Conservation (phyloP, 2,329 filamentous ascomycete species). For the Fusarium tricinctum region DNA sequence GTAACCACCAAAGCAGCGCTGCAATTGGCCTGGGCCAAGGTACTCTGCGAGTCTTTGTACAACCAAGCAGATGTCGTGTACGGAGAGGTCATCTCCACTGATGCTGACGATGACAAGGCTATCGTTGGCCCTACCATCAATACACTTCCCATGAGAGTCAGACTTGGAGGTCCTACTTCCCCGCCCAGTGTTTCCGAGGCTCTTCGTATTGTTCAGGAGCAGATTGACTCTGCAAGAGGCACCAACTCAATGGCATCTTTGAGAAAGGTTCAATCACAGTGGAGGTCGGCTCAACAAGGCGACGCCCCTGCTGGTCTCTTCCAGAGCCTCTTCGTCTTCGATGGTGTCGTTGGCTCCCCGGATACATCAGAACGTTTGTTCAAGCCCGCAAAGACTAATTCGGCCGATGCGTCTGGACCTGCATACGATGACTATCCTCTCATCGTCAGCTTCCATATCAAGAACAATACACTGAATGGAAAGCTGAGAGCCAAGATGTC, state of each 20-base stretch:
- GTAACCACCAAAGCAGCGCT: constrained; percentile 21
- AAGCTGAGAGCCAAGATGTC: constrained; percentile 23
- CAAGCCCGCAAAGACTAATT: not conserved
- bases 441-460: constrained; percentile 31
- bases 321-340: constrained; percentile 34
- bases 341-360: constrained; percentile 7
- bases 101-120: not conserved
- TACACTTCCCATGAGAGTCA: constrained; percentile 17
- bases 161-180: fast-evolving
- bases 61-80: constrained; percentile 15
- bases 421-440: constrained; percentile 32
- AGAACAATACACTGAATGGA: constrained; percentile 2
- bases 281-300: not conserved
- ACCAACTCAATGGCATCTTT: constrained; percentile 26
- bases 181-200: not conserved
- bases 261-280: constrained; percentile 18
- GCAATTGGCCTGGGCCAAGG: constrained; percentile 23
- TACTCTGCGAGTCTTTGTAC: constrained; percentile 12
- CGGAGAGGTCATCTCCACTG: constrained; percentile 14
- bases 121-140: constrained; percentile 26
- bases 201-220: constrained; percentile 1
- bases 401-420: not conserved
- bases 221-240: constrained; percentile 18
- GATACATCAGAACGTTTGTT: not conserved
- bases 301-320: constrained; percentile 2